These are phyloP conservation scores for Calonectria crousiana DNA, from an alignment of 2,329 filamentous ascomycete genomes.

Conservation along the genomic window DNA sequence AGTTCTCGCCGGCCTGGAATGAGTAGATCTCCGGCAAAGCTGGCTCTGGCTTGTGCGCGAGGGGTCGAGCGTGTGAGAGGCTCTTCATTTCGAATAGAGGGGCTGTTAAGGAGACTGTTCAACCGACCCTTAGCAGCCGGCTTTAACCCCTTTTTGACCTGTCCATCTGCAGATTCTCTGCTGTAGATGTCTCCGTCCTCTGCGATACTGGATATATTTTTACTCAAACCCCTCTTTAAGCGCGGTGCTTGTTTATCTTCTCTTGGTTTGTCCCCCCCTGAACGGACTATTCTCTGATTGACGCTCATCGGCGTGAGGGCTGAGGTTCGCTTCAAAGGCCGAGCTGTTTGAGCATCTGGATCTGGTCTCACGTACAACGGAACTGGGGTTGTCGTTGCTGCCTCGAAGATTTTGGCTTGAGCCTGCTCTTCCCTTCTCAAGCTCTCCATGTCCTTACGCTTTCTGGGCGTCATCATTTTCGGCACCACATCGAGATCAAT, in stretches of 20 bases:
- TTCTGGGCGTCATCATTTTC: constrained; percentile 51
- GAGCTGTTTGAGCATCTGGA: constrained; percentile 33
- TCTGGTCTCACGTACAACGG: constrained; percentile 38
- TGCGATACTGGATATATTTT: constrained; percentile 58
- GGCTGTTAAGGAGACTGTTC: constrained; percentile 49
- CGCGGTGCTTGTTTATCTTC: not conserved
- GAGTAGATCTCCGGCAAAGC: constrained; percentile 39
- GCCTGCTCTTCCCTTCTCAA: constrained; percentile 23
- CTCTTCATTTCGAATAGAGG: constrained; percentile 38
- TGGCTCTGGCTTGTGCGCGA: constrained; percentile 34
- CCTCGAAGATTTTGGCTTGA: constrained; percentile 21
- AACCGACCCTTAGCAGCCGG: constrained; percentile 46
- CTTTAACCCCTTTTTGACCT: not conserved
- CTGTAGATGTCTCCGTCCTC: constrained; percentile 60
- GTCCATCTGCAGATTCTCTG: constrained; percentile 24
- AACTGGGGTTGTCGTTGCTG: constrained; percentile 29
- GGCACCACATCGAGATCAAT: constrained; percentile 64
- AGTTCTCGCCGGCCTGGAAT: constrained; percentile 57
- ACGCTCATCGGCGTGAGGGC: constrained; percentile 53
- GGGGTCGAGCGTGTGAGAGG: constrained; percentile 43
- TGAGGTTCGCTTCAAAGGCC: constrained; percentile 36
- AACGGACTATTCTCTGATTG: constrained; percentile 46
- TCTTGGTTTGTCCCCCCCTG: constrained; percentile 35
- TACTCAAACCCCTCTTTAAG: constrained; percentile 43
- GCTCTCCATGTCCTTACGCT: constrained; percentile 45